phyloP scores from a whole-genome alignment of 257 asterid species.

The Pogostemon cablin region DNA sequence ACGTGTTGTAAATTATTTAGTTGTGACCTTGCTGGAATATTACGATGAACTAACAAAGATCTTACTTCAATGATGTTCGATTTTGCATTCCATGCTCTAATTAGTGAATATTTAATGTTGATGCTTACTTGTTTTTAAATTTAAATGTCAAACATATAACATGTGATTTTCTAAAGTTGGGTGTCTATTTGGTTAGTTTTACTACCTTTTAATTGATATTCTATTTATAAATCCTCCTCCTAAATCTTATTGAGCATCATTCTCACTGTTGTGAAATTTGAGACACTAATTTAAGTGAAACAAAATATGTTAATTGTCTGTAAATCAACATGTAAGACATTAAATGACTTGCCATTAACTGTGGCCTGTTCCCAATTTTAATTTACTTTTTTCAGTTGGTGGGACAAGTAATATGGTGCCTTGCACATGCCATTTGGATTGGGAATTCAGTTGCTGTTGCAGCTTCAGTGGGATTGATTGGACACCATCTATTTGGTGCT shows the following conservation, averaged over 20 bases:
- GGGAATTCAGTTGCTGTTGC: conserved; percentile 92
- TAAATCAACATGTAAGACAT: neutral
- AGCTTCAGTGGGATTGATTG: conserved; percentile 86
- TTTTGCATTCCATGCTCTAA: too few species aligned
- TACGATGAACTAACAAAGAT: too few species aligned
- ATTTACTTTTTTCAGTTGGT: conserved; percentile 56
- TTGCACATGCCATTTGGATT: conserved; percentile 93
- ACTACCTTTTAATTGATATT: too few species aligned
- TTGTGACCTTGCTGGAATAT: too few species aligned
- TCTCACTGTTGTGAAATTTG: neutral
- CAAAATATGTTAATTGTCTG: neutral
- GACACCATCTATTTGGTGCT: conserved; percentile 91
- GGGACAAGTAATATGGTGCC: conserved; percentile 97
- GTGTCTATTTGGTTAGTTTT: too few species aligned
- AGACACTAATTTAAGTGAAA: neutral
- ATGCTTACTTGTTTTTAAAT: neutral
- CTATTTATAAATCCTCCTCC: too few species aligned
- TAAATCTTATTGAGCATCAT: neutral
- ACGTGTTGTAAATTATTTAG: too few species aligned
- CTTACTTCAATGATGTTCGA: too few species aligned
- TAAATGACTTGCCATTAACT: neutral
- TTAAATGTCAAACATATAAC: too few species aligned
- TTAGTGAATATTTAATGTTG: neutral
- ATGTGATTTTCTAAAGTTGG: too few species aligned
- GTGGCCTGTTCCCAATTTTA: neutral